A percentile compares a stretch with the other conserved stretches of the same genome.
Evolutionary conservation across 352 stramenopile species (phyloP).

Genomic region (Globisporangium cylindrosporum): DNA sequence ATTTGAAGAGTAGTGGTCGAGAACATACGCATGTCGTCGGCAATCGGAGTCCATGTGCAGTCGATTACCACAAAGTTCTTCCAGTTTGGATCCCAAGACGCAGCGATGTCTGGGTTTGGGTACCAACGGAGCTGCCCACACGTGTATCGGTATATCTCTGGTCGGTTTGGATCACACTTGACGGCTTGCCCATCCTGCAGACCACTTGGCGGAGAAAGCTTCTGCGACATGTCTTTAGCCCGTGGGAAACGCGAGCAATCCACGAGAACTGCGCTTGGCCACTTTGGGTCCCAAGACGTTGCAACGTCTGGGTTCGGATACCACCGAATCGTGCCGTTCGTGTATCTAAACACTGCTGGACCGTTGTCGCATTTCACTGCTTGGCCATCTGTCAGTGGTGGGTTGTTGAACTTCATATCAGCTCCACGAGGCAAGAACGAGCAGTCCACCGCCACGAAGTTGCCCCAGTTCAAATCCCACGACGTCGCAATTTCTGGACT

Average conservation of each 20-base stretch:
- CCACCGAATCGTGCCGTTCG: conserved; percentile 12
- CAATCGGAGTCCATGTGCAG: conserved; percentile 22
- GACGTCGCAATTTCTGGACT: neutral
- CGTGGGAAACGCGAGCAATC: neutral
- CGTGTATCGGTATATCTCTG: conserved; percentile 18
- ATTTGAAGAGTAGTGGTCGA: conserved; percentile 9
- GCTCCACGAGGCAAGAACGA: neutral
- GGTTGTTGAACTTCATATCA: conserved; percentile 6
- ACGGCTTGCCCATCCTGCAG: conserved; percentile 12
- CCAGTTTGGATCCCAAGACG: conserved; percentile 28
- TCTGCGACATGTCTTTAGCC: conserved; percentile 5
- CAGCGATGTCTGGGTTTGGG: conserved; percentile 16
- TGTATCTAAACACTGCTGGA: conserved; percentile 17
- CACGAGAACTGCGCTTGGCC: conserved; percentile 7
- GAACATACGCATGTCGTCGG: conserved; percentile 16
- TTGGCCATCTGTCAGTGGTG: neutral
- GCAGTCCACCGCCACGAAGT: conserved; percentile 1
- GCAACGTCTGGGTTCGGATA: conserved; percentile 21
- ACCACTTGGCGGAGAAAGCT: neutral
- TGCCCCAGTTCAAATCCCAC: neutral
- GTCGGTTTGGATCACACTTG: conserved; percentile 18
- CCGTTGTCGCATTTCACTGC: neutral
- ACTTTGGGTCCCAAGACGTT: conserved; percentile 24
- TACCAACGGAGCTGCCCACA: conserved; percentile 19
- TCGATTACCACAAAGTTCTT: conserved; percentile 11